Evolutionary conservation across 1,284 basidiomycete genomes (phyloP).

Genomic region (Bondarzewia mesenterica): DNA sequence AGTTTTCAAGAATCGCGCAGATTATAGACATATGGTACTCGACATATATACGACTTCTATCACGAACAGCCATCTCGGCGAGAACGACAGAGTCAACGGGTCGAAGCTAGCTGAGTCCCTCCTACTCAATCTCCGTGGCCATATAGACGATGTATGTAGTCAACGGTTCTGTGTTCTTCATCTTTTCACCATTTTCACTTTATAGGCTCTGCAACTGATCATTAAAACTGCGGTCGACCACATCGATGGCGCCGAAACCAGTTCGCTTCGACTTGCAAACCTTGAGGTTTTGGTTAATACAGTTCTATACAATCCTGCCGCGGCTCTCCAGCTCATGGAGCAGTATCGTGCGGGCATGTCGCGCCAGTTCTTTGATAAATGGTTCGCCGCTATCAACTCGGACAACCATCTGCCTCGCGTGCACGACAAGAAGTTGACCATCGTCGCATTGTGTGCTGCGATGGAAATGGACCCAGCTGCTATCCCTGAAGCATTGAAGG

Average conservation of each 20-base stretch:
- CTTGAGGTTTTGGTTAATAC: slow-evolving; percentile 79
- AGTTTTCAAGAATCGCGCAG: slow-evolving; percentile 60
- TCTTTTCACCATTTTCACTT: background rate
- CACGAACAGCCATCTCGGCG: slow-evolving; percentile 67
- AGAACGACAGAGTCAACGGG: slow-evolving; percentile 77
- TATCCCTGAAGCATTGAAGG: slow-evolving; percentile 52
- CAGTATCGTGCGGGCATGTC: slow-evolving; percentile 46
- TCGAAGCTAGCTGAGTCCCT: slow-evolving; percentile 83
- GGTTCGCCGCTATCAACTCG: slow-evolving; percentile 66
- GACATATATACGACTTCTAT: slow-evolving; percentile 82
- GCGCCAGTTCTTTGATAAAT: slow-evolving; percentile 70
- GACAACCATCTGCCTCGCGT: slow-evolving; percentile 70
- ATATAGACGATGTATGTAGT: slow-evolving; percentile 67
- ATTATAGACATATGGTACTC: slow-evolving; percentile 77
- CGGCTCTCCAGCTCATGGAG: slow-evolving; percentile 74
- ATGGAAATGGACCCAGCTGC: slow-evolving; percentile 55
- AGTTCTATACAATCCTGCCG: slow-evolving; percentile 78
- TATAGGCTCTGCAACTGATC: slow-evolving; percentile 44
- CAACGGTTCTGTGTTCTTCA: background rate
- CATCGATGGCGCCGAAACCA: slow-evolving; percentile 52
- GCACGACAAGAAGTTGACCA: slow-evolving; percentile 84
- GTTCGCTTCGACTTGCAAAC: slow-evolving; percentile 66
- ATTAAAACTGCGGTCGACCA: slow-evolving; percentile 53
- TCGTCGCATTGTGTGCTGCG: slow-evolving; percentile 68
- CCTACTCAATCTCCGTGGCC: slow-evolving; percentile 71